Evolutionary conservation across 768 basidiomycete species (phyloP).

Genomic region (Lactifluus pinguis): DNA sequence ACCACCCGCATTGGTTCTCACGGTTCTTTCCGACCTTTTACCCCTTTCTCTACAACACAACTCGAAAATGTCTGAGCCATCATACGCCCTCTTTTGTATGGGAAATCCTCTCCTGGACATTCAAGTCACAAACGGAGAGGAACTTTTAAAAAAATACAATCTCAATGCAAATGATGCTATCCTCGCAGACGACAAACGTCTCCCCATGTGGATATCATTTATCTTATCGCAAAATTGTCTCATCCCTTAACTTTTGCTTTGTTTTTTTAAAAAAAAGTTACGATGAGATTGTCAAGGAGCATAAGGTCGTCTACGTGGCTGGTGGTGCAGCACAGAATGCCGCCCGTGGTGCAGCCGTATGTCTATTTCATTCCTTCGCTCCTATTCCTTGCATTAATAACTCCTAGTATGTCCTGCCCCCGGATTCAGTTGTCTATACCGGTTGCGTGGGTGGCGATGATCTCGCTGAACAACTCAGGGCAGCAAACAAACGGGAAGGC

Average conservation of each 20-base stretch:
- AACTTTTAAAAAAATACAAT: conserved; percentile 78
- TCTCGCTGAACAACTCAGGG: conserved; percentile 81
- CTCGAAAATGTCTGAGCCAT: conserved; percentile 32
- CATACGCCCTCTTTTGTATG: conserved; percentile 74
- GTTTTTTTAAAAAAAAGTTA: conserved; percentile 47
- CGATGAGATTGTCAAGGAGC: conserved; percentile 70
- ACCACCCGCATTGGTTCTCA: not conserved
- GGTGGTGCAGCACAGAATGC: conserved; percentile 97
- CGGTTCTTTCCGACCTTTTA: not conserved
- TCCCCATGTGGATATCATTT: conserved; percentile 52
- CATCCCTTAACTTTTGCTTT: conserved; percentile 5
- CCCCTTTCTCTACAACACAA: not conserved
- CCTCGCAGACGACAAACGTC: conserved; percentile 83
- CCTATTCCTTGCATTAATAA: conserved; percentile 5
- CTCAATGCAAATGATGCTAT: conserved; percentile 95
- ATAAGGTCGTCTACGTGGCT: conserved; percentile 83
- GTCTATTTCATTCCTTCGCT: conserved; percentile 25
- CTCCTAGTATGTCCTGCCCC: conserved; percentile 80
- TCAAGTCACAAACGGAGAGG: conserved; percentile 82
- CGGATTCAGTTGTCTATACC: conserved; percentile 82
- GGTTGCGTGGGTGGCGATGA: conserved; percentile 92
- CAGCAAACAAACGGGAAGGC: conserved; percentile 88
- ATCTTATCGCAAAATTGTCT: not conserved
- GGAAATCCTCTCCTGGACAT: conserved; percentile 97
- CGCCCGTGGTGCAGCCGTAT: conserved; percentile 89